These are phyloP conservation scores for Penicillium argentinense DNA, from an alignment of 495 filamentous ascomycete genomes.

Conservation along the genomic window DNA sequence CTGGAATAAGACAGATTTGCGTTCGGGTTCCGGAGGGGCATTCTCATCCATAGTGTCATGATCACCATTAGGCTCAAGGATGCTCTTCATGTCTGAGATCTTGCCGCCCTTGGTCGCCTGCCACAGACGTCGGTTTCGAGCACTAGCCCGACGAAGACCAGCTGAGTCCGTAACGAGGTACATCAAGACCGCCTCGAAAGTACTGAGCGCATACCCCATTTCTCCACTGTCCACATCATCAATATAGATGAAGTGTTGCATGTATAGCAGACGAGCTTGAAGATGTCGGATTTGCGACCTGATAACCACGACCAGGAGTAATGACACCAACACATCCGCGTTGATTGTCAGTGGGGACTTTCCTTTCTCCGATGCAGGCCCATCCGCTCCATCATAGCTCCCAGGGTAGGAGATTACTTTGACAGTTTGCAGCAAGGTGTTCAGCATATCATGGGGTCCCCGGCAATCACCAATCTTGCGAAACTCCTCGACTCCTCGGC, in stretches of 20 bases:
- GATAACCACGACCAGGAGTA: constrained; percentile 91
- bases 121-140: constrained; percentile 85
- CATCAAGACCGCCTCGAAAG: constrained; percentile 90
- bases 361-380: constrained; percentile 56
- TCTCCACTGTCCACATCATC: constrained; percentile 97
- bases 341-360: constrained; percentile 76
- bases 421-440: constrained; percentile 80
- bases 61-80: constrained; percentile 69
- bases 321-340: constrained; percentile 90
- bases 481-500: constrained; percentile 83
- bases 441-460: constrained; percentile 93
- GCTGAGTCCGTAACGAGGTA: constrained; percentile 85
- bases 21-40: constrained; percentile 37
- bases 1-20: constrained; percentile 40
- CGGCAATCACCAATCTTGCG: constrained; percentile 79
- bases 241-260: constrained; percentile 94
- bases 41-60: constrained; percentile 44
- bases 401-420: constrained; percentile 70
- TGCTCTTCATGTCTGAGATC: constrained; percentile 68
- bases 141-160: constrained; percentile 77
- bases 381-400: constrained; percentile 34
- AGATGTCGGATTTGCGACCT: constrained; percentile 85
- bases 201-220: constrained; percentile 95
- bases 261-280: constrained; percentile 83
- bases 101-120: constrained; percentile 76